Base-by-base conservation (phyloP, 108 stramenopile genomes). In the Pseudonitzschia delicatissima region DNA sequence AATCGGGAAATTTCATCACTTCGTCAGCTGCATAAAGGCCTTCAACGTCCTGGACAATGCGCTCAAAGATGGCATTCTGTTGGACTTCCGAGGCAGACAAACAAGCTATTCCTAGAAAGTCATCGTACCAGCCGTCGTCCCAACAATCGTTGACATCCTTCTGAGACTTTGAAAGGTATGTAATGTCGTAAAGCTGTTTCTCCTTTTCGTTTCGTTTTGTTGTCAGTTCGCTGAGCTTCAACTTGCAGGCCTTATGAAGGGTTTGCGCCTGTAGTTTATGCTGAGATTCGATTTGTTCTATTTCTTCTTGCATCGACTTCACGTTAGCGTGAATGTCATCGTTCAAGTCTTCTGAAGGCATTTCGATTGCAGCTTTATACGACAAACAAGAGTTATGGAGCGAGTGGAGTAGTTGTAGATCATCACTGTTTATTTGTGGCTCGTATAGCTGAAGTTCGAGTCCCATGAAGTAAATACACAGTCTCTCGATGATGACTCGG, bases 101-200 rank as follows among this genome's bases (percentile, higher is more conserved):
- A 52, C 36, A 33, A 45, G 57, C 37, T 49, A 65, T 44, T 13
- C 53, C 55, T 25, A 88, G 66, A 18, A 79, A 59, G 27, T 88
- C 87, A 23, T 80, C 64, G 66, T 74, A 85, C 87, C 87, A 88
- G 21, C 33, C 40, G 36, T 73, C 76, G 25, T 77, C 62, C 67
- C 73, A 82, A 40, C 47, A 61, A 27, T 63, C 68, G 11, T 53
- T 61, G 32, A 57, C 42, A 13, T 62, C 12, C 2, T 44, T 57
- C 7, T 9, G 8, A 1, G 17, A 18, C 57, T 50, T 58, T 39
- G 37, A 15, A 4, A 25, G 21, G 4, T 9, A 15, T 7, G 67
- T 55, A 37, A 69, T 3, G 7, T 53, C 51, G 32, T 20, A 39
- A 27, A 82, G 61, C 67, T 72, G 47, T 23, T 69, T 17, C 47